Evolutionary conservation across 225 moss, liverwort and hornwort genomes (phyloP).

Genomic region (Polytrichum formosum): DNA sequence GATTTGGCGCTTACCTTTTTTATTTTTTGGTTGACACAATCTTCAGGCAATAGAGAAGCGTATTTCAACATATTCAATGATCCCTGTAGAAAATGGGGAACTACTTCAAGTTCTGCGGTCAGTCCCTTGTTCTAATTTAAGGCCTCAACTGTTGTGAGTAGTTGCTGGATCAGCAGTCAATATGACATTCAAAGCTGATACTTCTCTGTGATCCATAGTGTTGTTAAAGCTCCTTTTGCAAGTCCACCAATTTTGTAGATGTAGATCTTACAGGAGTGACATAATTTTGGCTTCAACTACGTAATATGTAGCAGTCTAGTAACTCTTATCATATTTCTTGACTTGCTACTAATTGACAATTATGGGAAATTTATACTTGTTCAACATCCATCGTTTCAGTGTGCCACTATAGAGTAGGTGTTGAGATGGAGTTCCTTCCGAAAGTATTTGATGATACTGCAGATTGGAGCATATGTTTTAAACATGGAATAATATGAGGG

Average conservation of each 20-base stretch:
- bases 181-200: neutral
- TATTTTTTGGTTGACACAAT: neutral
- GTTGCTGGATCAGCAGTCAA: neutral
- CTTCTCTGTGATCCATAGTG: too few species aligned
- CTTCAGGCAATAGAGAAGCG: conserved; percentile 56
- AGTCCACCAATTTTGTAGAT: too few species aligned
- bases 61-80: conserved; percentile 58
- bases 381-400: too few species aligned
- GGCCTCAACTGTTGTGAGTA: neutral
- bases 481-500: neutral
- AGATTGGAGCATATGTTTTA: neutral
- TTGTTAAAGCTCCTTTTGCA: too few species aligned
- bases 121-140: conserved; percentile 7
- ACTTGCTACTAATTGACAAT: conserved; percentile 4
- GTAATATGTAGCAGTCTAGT: too few species aligned
- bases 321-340: neutral
- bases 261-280: too few species aligned
- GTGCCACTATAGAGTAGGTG: too few species aligned
- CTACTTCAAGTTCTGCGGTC: conserved; percentile 69
- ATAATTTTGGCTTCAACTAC: too few species aligned
- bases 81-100: conserved; percentile 69
- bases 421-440: too few species aligned
- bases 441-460: too few species aligned
- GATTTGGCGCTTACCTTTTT: too few species aligned
- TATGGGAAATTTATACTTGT: too few species aligned